Conservation (phyloP, 164 flowering plant genomes). For the Liquidambar formosana region DNA sequence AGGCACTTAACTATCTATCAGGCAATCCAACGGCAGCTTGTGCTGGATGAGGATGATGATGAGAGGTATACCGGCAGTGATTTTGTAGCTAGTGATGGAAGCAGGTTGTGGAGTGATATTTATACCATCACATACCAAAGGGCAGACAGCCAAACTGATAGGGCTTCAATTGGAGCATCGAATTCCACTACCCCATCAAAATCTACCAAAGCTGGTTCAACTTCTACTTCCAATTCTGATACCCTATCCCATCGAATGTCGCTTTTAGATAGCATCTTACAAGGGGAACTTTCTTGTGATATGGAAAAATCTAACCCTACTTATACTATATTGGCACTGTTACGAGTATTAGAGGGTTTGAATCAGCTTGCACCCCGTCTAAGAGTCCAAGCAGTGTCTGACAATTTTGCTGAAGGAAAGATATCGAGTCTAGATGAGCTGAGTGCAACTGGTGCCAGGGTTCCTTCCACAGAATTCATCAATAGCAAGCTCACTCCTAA, state of each 20-base stretch:
- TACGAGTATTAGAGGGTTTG: conserved; percentile 86
- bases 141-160: conserved; percentile 68
- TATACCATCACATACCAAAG: conserved; percentile 86
- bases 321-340: conserved; percentile 69
- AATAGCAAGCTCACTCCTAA: conserved; percentile 94
- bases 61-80: conserved; percentile 69
- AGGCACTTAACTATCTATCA: conserved; percentile 88
- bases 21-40: conserved; percentile 91
- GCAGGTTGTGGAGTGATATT: conserved; percentile 82
- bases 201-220: conserved; percentile 52
- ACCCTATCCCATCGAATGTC: conserved; percentile 51
- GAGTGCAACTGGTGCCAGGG: conserved; percentile 49
- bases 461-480: conserved; percentile 70
- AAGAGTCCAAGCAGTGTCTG: conserved; percentile 60
- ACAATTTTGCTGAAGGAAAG: conserved; percentile 71
- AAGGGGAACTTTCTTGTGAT: conserved; percentile 93
- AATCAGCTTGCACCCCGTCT: conserved; percentile 88
- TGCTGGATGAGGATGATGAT: conserved; percentile 83
- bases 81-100: conserved; percentile 77
- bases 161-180: conserved; percentile 44
- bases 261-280: conserved; percentile 89
- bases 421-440: conserved; percentile 54
- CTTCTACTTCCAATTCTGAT: conserved; percentile 49
- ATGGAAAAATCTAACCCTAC: conserved; percentile 86
- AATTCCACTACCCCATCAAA: conserved; percentile 48